phyloP scores from a whole-genome alignment of 2,329 filamentous ascomycete species.

The Parastagonospora nodorum region DNA sequence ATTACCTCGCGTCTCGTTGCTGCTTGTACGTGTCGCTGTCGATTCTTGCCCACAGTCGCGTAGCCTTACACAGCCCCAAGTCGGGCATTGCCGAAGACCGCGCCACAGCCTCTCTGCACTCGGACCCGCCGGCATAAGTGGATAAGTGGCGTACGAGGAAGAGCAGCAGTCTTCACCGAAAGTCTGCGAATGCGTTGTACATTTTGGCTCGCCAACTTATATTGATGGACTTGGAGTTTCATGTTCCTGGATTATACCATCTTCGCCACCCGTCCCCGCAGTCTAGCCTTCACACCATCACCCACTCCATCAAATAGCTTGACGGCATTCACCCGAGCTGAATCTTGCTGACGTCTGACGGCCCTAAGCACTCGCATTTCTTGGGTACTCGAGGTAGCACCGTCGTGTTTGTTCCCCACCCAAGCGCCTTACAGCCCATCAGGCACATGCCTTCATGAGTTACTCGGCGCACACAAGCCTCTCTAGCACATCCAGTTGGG shows the following conservation, averaged over 20 bases:
- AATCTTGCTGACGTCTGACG: slow-evolving; percentile 44
- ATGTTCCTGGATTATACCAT: slow-evolving; percentile 31
- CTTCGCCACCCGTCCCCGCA: slow-evolving; percentile 41
- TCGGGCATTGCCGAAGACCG: slow-evolving; percentile 36
- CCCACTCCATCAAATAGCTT: slow-evolving; percentile 27
- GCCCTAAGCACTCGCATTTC: slow-evolving; percentile 20
- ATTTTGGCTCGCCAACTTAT: slow-evolving; percentile 36
- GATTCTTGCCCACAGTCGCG: slow-evolving; percentile 25
- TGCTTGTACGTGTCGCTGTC: slow-evolving; percentile 32
- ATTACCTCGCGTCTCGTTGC: slow-evolving; percentile 27
- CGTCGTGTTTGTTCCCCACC: slow-evolving; percentile 20
- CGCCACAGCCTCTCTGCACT: slow-evolving; percentile 27
- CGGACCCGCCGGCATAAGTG: slow-evolving; percentile 33
- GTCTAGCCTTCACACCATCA: slow-evolving; percentile 32
- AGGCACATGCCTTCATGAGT: slow-evolving; percentile 49
- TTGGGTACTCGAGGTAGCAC: slow-evolving; percentile 24
- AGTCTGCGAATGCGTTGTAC: slow-evolving; percentile 32
- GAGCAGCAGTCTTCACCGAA: slow-evolving; percentile 34
- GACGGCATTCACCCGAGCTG: slow-evolving; percentile 37
- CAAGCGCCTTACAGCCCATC: slow-evolving; percentile 28
- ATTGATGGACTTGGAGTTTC: slow-evolving; percentile 33
- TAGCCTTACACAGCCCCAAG: slow-evolving; percentile 40
- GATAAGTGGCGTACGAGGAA: slow-evolving; percentile 25
- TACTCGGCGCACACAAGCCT: slow-evolving; percentile 40
- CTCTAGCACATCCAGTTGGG: slow-evolving; percentile 41